Conservation (phyloP, 2,329 filamentous ascomycete genomes). For the Emmonsia crescens region DNA sequence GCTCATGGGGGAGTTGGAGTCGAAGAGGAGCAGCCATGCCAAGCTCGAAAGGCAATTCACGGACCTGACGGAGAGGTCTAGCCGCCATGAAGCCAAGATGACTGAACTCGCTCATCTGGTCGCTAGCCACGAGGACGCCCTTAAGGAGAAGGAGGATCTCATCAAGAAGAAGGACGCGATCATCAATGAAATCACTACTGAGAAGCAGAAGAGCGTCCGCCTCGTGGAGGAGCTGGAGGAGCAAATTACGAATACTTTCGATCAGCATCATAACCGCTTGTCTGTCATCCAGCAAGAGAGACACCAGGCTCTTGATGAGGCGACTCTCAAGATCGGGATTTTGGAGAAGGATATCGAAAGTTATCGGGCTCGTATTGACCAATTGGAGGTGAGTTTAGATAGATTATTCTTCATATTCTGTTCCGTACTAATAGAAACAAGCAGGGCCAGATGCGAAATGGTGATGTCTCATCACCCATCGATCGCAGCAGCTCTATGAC, state of each 20-base stretch:
- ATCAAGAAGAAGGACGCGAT: slow-evolving; percentile 37
- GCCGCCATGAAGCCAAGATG: slow-evolving; percentile 42
- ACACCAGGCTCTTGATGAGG: slow-evolving; percentile 66
- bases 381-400: slow-evolving; percentile 63
- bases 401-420: background rate
- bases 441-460: slow-evolving; percentile 32
- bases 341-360: slow-evolving; percentile 59
- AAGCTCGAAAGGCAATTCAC: slow-evolving; percentile 27
- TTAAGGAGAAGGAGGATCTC: slow-evolving; percentile 34
- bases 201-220: slow-evolving; percentile 83
- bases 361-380: slow-evolving; percentile 45
- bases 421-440: background rate
- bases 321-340: slow-evolving; percentile 51
- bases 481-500: slow-evolving; percentile 48
- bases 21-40: slow-evolving; percentile 19
- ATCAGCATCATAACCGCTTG: slow-evolving; percentile 85
- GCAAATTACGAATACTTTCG: slow-evolving; percentile 88
- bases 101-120: slow-evolving; percentile 44
- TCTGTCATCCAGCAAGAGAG: slow-evolving; percentile 71
- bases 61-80: slow-evolving; percentile 29
- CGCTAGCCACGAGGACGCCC: slow-evolving; percentile 36
- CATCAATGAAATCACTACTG: slow-evolving; percentile 42
- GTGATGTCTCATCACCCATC: slow-evolving; percentile 31
- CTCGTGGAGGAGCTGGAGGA: slow-evolving; percentile 94
- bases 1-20: slow-evolving; percentile 28